A percentile compares a stretch with the other conserved stretches of the same genome.
These are phyloP conservation scores for Fraxinus xanthoxyloides DNA, from an alignment of 305 asterid genomes.

Conservation along the genomic window DNA sequence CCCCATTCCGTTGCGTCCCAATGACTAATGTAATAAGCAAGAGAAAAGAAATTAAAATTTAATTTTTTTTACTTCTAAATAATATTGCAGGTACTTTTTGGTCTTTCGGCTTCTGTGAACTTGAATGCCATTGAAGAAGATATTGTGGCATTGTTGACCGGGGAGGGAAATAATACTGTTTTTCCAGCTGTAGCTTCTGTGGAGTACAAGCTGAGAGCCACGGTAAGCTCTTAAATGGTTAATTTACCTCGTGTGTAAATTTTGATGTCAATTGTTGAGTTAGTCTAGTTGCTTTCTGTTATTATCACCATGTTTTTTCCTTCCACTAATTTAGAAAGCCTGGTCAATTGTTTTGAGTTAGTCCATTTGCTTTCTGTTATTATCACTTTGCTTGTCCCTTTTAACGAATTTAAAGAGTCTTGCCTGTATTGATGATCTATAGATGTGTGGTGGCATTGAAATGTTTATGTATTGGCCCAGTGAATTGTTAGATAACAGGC, in stretches of 20 bases:
- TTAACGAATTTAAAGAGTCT: not conserved
- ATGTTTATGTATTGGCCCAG: not conserved
- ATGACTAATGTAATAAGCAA: not conserved
- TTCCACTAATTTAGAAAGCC: not conserved
- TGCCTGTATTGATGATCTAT: not conserved
- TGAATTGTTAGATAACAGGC: not conserved
- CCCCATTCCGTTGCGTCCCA: conserved; percentile 1
- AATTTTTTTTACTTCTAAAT: not conserved
- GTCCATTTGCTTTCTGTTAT: conserved; percentile 14
- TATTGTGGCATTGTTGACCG: conserved; percentile 53
- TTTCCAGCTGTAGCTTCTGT: conserved; percentile 72
- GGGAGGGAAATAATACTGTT: conserved; percentile 37
- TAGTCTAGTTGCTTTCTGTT: not conserved
- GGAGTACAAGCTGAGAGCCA: conserved; percentile 78
- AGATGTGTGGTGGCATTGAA: not conserved
- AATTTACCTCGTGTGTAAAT: not conserved
- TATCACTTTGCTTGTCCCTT: not conserved
- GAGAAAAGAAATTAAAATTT: not conserved
- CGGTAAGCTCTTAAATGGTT: conserved; percentile 44
- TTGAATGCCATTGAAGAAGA: conserved; percentile 73
- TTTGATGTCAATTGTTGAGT: not conserved
- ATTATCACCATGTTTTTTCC: not conserved
- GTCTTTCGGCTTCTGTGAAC: conserved; percentile 65
- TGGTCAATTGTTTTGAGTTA: not conserved
- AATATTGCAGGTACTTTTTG: conserved; percentile 71